A percentile compares a stretch with the other conserved stretches of the same genome.
These are phyloP conservation scores for Metschnikowia kunwiensis DNA, from an alignment of 805 yeast species.

Conservation along the genomic window DNA sequence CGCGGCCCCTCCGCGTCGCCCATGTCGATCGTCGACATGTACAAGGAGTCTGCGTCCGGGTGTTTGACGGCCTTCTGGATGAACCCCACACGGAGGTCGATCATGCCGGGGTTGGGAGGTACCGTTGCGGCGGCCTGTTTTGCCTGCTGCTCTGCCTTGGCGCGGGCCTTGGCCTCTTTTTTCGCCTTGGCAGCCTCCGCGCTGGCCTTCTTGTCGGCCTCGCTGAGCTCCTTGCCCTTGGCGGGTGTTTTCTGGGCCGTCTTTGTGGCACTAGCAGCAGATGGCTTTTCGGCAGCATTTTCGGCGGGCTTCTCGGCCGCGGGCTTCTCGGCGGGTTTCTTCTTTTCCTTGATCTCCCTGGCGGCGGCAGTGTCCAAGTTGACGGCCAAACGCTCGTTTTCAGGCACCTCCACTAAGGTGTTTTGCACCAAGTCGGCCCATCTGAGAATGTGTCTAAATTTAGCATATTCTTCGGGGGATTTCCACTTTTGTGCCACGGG, in stretches of 20 bases:
- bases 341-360: conserved; percentile 69
- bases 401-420: conserved; percentile 52
- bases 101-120: conserved; percentile 76
- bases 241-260: conserved; percentile 12
- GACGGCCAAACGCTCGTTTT: conserved; percentile 51
- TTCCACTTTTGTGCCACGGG: conserved; percentile 59
- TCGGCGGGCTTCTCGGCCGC: conserved; percentile 39
- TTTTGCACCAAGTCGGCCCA: conserved; percentile 90
- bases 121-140: conserved; percentile 51
- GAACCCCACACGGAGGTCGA: conserved; percentile 94
- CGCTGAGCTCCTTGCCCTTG: conserved; percentile 25
- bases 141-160: conserved; percentile 49
- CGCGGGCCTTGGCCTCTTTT: conserved; percentile 60
- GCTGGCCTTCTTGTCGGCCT: conserved; percentile 42
- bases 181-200: conserved; percentile 64
- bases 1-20: conserved; percentile 98
- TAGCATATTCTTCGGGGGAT: conserved; percentile 51
- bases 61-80: conserved; percentile 95
- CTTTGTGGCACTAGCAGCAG: conserved; percentile 25
- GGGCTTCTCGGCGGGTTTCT: conserved; percentile 37
- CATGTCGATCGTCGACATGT: conserved; percentile 93
- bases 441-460: conserved; percentile 80
- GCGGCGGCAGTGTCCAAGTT: conserved; percentile 65
- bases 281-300: conserved; percentile 37
- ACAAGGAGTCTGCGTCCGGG: conserved; percentile 96